Evolutionary conservation across 2,329 filamentous ascomycete species (phyloP), one percentile per base, ranked within the genome.

Genomic region (Fusarium sp.): DNA sequence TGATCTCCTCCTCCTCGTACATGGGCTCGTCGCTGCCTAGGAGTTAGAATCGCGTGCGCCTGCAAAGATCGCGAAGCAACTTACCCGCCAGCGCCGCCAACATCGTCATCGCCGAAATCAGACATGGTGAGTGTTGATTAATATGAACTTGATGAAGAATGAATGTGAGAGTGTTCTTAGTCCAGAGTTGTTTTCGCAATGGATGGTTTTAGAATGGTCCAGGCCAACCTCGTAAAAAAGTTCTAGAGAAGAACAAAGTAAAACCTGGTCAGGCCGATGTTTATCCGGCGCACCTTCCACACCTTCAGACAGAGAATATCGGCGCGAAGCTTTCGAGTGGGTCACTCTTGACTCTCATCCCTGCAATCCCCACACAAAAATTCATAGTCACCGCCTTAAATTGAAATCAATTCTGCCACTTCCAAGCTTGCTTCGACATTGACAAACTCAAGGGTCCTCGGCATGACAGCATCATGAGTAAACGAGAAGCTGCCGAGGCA

Each of bases 81-180:
- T 84, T 83, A 90, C 88, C 83, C 86, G 76, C 84, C 87, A 75
- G 85, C 88, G 75, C 85, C 88, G 71, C 85, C 88, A 73, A 84
- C 86, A 78, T 90, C 89, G 75, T 92, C 89, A 78, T 91, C 89
- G 76, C 90, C 91, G 83, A 91, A 91, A 83, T 93, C 92, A 82
- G 92, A 94, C 92, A 94, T 94, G 25, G 64, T 83, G 64, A 45
- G 20, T 54, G 50, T 14, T 58, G 38, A 70, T 25, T 17, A 47
- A 35, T 58, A 46, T 39, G 31, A 35, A 9, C 35, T 42, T 60
- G 58, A 62, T 53, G 31, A 33, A 18, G 47, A 53, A n/a, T n/a
- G 46, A 53, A 25, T 29, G 41, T 38, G 58, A 41, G 22, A 18
- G 35, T 41, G 33, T 53, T 55, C 45, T 50, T 41, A 54, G 46